A percentile compares a stretch with the other conserved stretches of the same genome.
Evolutionary conservation across 2,329 filamentous ascomycete genomes (phyloP).

Genomic region (Didymosphaeria variabile): DNA sequence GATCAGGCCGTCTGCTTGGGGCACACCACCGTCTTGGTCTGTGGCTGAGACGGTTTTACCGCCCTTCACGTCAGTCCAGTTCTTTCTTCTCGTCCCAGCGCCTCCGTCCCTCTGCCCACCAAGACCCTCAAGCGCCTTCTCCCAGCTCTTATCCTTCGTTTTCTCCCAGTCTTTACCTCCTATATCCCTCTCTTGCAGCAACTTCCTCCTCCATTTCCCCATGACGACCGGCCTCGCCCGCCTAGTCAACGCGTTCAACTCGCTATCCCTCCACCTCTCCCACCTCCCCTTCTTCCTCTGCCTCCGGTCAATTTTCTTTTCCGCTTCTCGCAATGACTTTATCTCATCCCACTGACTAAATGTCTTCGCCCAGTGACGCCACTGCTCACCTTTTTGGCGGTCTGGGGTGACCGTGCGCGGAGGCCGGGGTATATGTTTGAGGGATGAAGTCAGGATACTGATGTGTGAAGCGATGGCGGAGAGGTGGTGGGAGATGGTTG

Average conservation of each 20-base stretch:
- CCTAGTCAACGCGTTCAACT: neutral
- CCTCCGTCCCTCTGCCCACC: neutral
- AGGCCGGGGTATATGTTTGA: neutral
- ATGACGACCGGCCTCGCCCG: neutral
- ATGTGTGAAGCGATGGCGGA: constrained; percentile 7
- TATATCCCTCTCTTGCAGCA: neutral
- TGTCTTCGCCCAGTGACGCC: constrained; percentile 6
- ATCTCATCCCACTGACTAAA: constrained; percentile 1
- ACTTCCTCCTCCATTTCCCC: neutral
- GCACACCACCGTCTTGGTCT: too few relatives aligned
- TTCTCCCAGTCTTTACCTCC: neutral
- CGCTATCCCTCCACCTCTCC: constrained; percentile 1
- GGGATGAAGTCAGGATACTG: constrained; percentile 2
- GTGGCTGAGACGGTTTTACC: neutral
- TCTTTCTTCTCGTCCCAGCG: neutral
- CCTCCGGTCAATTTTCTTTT: neutral
- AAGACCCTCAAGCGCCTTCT: neutral
- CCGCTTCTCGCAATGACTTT: neutral
- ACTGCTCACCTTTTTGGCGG: neutral
- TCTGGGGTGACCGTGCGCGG: neutral
- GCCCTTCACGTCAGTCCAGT: neutral
- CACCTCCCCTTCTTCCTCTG: neutral
- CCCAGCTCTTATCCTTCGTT: neutral
- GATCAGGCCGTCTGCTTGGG: too few relatives aligned
- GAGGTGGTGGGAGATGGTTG: constrained; percentile 1